Conservation (phyloP, 2,329 filamentous ascomycete genomes). For the Myriosclerotinia scirpicola region DNA sequence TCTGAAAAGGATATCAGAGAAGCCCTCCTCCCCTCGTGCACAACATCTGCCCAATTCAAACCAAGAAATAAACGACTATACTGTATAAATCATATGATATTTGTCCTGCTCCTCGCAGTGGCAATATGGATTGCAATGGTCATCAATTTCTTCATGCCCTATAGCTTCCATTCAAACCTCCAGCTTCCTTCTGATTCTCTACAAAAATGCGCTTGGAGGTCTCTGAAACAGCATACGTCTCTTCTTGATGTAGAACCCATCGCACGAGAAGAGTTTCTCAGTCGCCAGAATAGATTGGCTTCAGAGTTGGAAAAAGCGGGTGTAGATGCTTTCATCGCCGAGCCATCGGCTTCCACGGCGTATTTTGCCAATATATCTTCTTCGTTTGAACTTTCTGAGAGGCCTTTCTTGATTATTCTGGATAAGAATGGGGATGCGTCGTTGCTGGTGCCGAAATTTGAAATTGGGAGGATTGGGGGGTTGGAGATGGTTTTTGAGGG, state of each 20-base stretch:
- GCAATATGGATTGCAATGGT: neutral
- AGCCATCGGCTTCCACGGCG: conserved; percentile 63
- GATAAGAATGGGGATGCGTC: conserved; percentile 52
- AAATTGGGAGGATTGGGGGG: conserved; percentile 57
- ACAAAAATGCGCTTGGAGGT: conserved; percentile 28
- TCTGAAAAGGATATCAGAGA: neutral
- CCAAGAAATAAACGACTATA: neutral
- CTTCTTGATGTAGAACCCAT: conserved; percentile 33
- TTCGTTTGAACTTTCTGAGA: conserved; percentile 59
- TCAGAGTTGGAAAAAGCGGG: conserved; percentile 29
- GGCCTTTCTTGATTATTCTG: conserved; percentile 61
- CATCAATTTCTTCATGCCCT: neutral
- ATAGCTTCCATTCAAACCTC: neutral
- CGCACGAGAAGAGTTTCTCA: conserved; percentile 30
- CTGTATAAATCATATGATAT: conserved; percentile 2
- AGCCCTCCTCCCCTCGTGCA: neutral
- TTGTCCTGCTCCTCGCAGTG: neutral
- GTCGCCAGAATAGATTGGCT: conserved; percentile 30
- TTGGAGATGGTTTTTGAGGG: conserved; percentile 51
- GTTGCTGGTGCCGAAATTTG: conserved; percentile 59
- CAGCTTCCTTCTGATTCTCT: conserved; percentile 14
- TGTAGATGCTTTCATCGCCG: conserved; percentile 59
- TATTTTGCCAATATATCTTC: conserved; percentile 63
- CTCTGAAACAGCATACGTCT: conserved; percentile 27
- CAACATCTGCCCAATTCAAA: neutral